Percentiles rank a stretch among this genome's conserved stretches.
Evolutionary conservation across 2,329 filamentous ascomycete genomes (phyloP).

Genomic region (Alternaria sp.): DNA sequence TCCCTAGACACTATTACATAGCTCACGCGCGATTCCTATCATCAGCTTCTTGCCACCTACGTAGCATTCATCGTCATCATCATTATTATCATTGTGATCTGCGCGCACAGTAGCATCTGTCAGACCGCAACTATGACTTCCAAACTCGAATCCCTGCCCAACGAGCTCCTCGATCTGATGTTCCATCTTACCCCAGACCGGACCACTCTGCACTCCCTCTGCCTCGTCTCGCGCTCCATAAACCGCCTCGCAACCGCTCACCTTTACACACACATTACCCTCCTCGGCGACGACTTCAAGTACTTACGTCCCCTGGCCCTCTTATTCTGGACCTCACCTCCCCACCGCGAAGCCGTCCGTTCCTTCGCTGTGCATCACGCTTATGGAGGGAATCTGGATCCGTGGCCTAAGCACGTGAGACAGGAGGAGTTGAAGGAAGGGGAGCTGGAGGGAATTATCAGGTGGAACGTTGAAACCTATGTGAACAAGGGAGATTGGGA

Average conservation of each 20-base stretch:
- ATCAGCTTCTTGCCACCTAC: neutral
- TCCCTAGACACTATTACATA: neutral
- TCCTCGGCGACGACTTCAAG: constrained; percentile 14
- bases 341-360: constrained; percentile 15
- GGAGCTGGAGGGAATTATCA: constrained; percentile 15
- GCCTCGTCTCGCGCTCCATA: constrained; percentile 19
- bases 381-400: constrained; percentile 24
- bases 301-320: constrained; percentile 22
- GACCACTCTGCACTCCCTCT: constrained; percentile 13
- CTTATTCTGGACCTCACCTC: constrained; percentile 20
- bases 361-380: constrained; percentile 19
- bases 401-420: constrained; percentile 18
- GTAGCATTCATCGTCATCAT: neutral
- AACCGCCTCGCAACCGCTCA: constrained; percentile 26
- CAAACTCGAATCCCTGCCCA: constrained; percentile 16
- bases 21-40: neutral
- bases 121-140: neutral
- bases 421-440: neutral
- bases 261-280: constrained; percentile 23
- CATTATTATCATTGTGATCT: neutral
- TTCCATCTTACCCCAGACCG: neutral
- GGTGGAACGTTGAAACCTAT: constrained; percentile 7
- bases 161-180: constrained; percentile 27
- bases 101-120: too few relatives aligned
- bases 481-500: constrained; percentile 13